Percentiles rank a stretch among this genome's conserved stretches.
phyloP scores from a whole-genome alignment of 768 basidiomycete species.

The Hortiboletus campestris region DNA sequence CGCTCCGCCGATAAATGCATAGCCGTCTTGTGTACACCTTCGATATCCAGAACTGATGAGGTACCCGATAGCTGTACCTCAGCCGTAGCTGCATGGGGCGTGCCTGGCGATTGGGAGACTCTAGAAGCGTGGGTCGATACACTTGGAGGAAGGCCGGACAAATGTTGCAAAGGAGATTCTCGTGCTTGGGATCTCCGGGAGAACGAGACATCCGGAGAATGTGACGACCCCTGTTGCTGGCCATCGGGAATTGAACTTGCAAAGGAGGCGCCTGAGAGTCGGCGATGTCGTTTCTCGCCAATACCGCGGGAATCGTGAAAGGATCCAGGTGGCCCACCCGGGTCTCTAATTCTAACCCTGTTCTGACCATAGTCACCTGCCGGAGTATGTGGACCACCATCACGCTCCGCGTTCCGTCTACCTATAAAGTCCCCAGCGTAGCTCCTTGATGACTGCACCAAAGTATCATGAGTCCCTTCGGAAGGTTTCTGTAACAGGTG shows the following conservation, averaged over 20 bases:
- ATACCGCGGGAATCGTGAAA: slow-evolving; percentile 17
- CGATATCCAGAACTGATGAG: slow-evolving; percentile 44
- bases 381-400: slow-evolving; percentile 6
- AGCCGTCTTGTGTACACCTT: slow-evolving; percentile 65
- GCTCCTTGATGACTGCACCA: slow-evolving; percentile 17
- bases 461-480: slow-evolving; percentile 17
- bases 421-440: slow-evolving; percentile 16
- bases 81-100: slow-evolving; percentile 42
- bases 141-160: slow-evolving; percentile 24
- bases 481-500: slow-evolving; percentile 62
- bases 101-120: slow-evolving; percentile 43
- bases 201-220: slow-evolving; percentile 20
- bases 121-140: slow-evolving; percentile 3
- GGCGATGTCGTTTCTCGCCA: slow-evolving; percentile 21
- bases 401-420: slow-evolving; percentile 21
- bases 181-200: slow-evolving; percentile 40
- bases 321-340: slow-evolving; percentile 6
- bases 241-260: slow-evolving; percentile 21
- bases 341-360: slow-evolving; percentile 19
- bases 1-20: slow-evolving; percentile 87
- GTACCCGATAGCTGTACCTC: slow-evolving; percentile 30
- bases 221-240: slow-evolving; percentile 20
- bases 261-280: slow-evolving; percentile 23
- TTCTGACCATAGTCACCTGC: slow-evolving; percentile 20
- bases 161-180: slow-evolving; percentile 41